A percentile compares a stretch with the other conserved stretches of the same genome.
phyloP scores from a whole-genome alignment of 2,329 filamentous ascomycete genomes.

The Penicillium sp. region DNA sequence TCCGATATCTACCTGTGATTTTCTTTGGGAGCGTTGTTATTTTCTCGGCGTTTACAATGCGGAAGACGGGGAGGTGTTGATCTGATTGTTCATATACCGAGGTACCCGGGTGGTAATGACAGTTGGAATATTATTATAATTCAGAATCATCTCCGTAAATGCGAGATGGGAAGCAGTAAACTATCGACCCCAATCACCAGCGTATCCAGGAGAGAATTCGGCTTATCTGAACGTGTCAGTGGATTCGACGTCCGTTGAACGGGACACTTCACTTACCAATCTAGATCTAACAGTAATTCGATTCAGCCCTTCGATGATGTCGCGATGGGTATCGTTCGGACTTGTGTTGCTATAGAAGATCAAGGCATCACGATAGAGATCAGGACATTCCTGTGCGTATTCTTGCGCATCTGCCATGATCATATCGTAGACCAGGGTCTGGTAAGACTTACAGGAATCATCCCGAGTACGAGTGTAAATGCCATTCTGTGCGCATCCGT shows the following conservation, averaged over 20 bases:
- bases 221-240: no score
- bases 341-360: neutral
- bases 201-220: no score
- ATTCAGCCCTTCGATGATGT: neutral
- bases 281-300: conserved; percentile 1
- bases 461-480: no score
- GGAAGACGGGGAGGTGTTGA: conserved; percentile 14
- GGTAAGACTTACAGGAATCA: no score
- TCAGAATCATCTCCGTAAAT: neutral
- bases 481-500: no score
- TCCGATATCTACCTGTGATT: conserved; percentile 16
- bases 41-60: conserved; percentile 15
- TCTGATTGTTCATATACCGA: conserved; percentile 14
- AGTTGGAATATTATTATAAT: neutral
- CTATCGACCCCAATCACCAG: no score
- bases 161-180: neutral
- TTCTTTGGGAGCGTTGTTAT: conserved; percentile 13
- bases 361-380: neutral
- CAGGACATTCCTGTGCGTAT: no score
- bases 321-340: neutral
- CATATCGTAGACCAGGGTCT: no score
- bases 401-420: no score
- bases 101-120: conserved; percentile 6
- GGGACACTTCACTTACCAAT: no score
- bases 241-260: no score